These are phyloP conservation scores for Diplotaxis tenuifolia DNA, from an alignment of 345 rosid species.

Conservation along the genomic window DNA sequence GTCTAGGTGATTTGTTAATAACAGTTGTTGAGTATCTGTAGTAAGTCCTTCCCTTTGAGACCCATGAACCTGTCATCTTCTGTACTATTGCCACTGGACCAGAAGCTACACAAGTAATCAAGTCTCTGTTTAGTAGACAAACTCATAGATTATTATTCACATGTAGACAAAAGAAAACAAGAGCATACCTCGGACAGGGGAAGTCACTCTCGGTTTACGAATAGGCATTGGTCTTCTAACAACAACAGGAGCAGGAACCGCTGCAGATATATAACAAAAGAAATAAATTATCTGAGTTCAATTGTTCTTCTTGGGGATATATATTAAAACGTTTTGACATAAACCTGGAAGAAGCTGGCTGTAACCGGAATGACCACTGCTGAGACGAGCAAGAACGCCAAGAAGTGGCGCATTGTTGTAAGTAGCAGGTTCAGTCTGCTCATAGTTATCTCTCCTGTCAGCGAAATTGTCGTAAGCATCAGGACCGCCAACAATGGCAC, in stretches of 20 bases:
- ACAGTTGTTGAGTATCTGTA: no score
- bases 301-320: background rate
- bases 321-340: background rate
- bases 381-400: slow-evolving; percentile 81
- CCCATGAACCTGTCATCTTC: slow-evolving; percentile 79
- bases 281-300: background rate
- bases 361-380: slow-evolving; percentile 61
- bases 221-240: slow-evolving; percentile 46
- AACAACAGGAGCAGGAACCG: slow-evolving; percentile 51
- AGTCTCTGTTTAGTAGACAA: background rate
- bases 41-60: slow-evolving; percentile 63
- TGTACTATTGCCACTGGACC: slow-evolving; percentile 65
- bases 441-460: slow-evolving; percentile 86
- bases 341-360: slow-evolving; percentile 96
- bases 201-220: slow-evolving; percentile 45
- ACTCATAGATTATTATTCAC: background rate
- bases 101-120: slow-evolving; percentile 50
- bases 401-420: slow-evolving; percentile 96
- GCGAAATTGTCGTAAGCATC: slow-evolving; percentile 94
- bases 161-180: background rate
- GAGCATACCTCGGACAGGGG: slow-evolving; percentile 65
- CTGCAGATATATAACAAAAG: slow-evolving; percentile 3
- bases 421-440: slow-evolving; percentile 98
- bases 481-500: slow-evolving; percentile 96
- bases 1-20: no score